These are phyloP conservation scores for Conticribra guillardii DNA, from an alignment of 108 stramenopile species.

Conservation along the genomic window DNA sequence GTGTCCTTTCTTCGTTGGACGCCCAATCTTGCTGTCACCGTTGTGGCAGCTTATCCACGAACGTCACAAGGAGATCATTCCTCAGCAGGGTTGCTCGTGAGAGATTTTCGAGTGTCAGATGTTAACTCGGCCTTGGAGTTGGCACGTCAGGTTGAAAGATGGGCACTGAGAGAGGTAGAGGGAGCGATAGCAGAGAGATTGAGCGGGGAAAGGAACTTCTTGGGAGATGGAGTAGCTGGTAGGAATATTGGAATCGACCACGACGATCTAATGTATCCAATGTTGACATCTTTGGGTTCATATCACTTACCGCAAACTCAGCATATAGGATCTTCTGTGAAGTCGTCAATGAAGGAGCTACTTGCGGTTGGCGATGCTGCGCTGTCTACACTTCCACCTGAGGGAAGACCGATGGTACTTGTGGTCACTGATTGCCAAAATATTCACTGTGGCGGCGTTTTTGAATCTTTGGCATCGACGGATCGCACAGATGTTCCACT, in stretches of 20 bases:
- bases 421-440: slow-evolving; percentile 76
- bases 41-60: slow-evolving; percentile 77
- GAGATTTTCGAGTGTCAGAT: slow-evolving; percentile 73
- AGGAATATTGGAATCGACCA: neutral
- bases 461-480: slow-evolving; percentile 60
- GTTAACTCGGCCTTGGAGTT: slow-evolving; percentile 55
- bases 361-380: slow-evolving; percentile 79
- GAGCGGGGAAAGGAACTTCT: slow-evolving; percentile 31
- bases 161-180: slow-evolving; percentile 78
- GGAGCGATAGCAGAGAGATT: slow-evolving; percentile 69
- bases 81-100: slow-evolving; percentile 65
- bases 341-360: slow-evolving; percentile 70
- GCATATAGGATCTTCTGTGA: slow-evolving; percentile 30
- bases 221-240: slow-evolving; percentile 31
- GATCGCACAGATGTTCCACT: slow-evolving; percentile 71
- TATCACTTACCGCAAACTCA: slow-evolving; percentile 5
- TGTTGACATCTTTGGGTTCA: slow-evolving; percentile 27
- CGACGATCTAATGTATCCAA: neutral
- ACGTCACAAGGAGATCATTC: slow-evolving; percentile 52
- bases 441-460: slow-evolving; percentile 66
- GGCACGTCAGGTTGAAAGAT: slow-evolving; percentile 58
- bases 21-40: slow-evolving; percentile 70
- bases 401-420: slow-evolving; percentile 70
- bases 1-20: slow-evolving; percentile 55
- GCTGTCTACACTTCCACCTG: slow-evolving; percentile 63